Evolutionary conservation across 2,329 filamentous ascomycete species (phyloP), one percentile per base, ranked within the genome.

Genomic region (Dothiorella sarmentorum): DNA sequence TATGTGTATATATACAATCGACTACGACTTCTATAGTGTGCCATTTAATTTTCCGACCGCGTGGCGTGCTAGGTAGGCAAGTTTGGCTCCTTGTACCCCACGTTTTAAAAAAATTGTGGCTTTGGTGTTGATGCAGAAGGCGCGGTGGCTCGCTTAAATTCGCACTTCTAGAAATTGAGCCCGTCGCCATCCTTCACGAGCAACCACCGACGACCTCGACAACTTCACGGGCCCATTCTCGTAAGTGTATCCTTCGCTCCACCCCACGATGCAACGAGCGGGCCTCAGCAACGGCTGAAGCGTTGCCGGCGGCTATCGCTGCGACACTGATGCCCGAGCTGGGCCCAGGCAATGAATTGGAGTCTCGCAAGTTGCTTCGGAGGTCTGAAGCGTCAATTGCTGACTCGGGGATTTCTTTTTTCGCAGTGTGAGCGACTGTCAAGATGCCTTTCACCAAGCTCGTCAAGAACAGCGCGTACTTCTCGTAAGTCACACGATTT

Each of bases 301-400:
- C 53, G 40, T 45, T 44, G 17, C 15, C 29, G 20, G 47, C 31
- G 47, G 31, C 47, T 22, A 18, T 22, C 33, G 31, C 47, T n/a
- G 47, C 47, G 22, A n/a, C 47, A 35, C 40, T 42, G 6, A 37
- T 17, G 53, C 42, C 42, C 53, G 11, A 13, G 40, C 53, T 44
- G 20, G 53, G 22, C 20, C 20, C 22, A 20, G 56, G 27, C 43
- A 24, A 29, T 40, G 45, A 52, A 44, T 29, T 56, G 58, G 61
- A 61, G 71, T 74, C 71, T 70, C 69, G 70, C 93, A 97, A 97
- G 90, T 91, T 96, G 91, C 91, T 97, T 97, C 93, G 92, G 79
- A 79, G 78, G 76, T 80, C 92, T 97, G 92, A 97, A 97, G 92
- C 91, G 92, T 86, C 86, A 96, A 96, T 96, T 97, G 93, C 93